phyloP scores from a whole-genome alignment of 495 filamentous ascomycete species.

The Xylaria scruposa region DNA sequence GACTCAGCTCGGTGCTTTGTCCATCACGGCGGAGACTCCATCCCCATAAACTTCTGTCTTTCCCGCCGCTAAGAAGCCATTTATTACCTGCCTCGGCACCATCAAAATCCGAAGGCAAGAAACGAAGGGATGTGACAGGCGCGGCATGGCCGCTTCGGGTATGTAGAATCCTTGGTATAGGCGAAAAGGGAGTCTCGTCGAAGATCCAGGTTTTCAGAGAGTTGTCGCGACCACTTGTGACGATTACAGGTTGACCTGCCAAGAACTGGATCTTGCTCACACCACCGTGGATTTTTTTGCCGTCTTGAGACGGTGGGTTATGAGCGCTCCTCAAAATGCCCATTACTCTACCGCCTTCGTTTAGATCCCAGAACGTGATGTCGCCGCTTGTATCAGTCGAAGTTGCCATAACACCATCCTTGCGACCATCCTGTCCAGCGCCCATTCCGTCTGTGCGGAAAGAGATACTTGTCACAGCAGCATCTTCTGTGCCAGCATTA shows the following conservation, averaged over 20 bases:
- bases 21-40: slow-evolving; percentile 94
- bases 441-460: slow-evolving; percentile 93
- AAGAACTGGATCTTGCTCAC: slow-evolving; percentile 87
- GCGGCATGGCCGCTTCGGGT: slow-evolving; percentile 85
- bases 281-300: slow-evolving; percentile 56
- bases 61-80: slow-evolving; percentile 89
- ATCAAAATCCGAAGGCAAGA: slow-evolving; percentile 84
- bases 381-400: slow-evolving; percentile 75
- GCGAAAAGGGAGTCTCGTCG: slow-evolving; percentile 83
- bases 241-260: slow-evolving; percentile 85
- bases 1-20: slow-evolving; percentile 91
- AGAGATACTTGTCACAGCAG: slow-evolving; percentile 76
- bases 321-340: slow-evolving; percentile 87
- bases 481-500: slow-evolving; percentile 61
- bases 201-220: slow-evolving; percentile 95
- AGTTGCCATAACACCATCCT: slow-evolving; percentile 86
- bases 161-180: slow-evolving; percentile 83
- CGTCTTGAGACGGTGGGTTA: slow-evolving; percentile 65
- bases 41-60: slow-evolving; percentile 90
- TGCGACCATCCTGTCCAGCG: slow-evolving; percentile 83
- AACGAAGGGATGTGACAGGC: slow-evolving; percentile 77
- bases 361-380: slow-evolving; percentile 95
- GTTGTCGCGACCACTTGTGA: slow-evolving; percentile 92
- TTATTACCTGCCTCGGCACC: slow-evolving; percentile 88
- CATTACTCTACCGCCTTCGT: slow-evolving; percentile 79